phyloP scores from a whole-genome alignment of 73 alveolate species.

The Paramecium sonneborni region DNA sequence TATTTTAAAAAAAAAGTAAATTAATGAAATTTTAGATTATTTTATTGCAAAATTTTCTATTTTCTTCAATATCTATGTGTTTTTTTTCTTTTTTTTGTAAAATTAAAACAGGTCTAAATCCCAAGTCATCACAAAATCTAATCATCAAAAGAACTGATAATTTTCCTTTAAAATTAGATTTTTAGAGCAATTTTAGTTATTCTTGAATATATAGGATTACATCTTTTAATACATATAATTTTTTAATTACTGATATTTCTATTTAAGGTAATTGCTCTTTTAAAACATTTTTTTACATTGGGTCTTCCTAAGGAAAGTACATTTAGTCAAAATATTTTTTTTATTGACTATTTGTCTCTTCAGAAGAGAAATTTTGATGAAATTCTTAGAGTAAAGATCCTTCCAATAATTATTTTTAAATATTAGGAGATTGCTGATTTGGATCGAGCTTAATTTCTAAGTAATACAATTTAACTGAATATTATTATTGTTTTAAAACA shows the following conservation, averaged over 20 bases:
- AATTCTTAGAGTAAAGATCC: neutral
- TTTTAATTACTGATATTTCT: neutral
- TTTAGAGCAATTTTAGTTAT: neutral
- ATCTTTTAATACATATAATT: neutral
- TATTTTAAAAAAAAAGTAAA: neutral
- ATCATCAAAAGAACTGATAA: neutral
- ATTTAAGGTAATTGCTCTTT: neutral
- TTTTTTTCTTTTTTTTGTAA: neutral
- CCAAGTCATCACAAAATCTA: neutral
- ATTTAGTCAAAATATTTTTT: neutral
- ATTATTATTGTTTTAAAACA: too few relatives aligned
- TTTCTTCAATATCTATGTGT: neutral
- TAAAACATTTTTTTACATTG: neutral
- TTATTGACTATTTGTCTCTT: neutral
- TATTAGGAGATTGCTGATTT: too few relatives aligned
- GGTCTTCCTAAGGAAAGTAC: neutral
- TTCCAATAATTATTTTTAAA: too few relatives aligned
- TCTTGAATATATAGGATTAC: neutral
- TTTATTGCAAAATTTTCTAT: neutral
- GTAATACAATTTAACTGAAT: too few relatives aligned
- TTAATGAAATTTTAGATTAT: neutral
- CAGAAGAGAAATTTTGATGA: neutral
- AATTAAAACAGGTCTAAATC: neutral
- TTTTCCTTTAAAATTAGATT: neutral
- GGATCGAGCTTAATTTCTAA: too few relatives aligned